Base-by-base conservation (phyloP, 2,329 filamentous ascomycete species). In the Erysiphe pulchra region DNA sequence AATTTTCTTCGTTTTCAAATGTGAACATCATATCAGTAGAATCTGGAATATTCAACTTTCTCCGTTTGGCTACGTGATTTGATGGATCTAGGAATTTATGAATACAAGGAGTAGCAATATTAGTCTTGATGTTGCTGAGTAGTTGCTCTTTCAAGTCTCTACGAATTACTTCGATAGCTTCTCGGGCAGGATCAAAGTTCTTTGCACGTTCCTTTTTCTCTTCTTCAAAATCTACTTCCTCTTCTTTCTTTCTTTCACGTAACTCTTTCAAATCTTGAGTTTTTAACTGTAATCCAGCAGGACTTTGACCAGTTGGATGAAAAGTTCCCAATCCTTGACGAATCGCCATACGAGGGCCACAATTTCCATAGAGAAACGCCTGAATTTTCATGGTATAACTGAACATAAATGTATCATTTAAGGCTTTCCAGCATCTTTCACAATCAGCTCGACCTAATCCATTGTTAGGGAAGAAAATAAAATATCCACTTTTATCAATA, bases 311-410 rank as follows among this genome's bases (percentile, higher is more conserved):
- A 30, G 9, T 24, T 37, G 37, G 14, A 13, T 1, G 32, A 17
- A 11, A 17, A 9, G 18, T 11, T 14, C 18, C 24, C 37, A 28
- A n/a, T 38, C 14, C n/a, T 51, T 62, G 54, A 9, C 12, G 45
- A 10, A 17, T 18, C 14, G 46, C 31, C 40, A 49, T 43, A n/a
- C 49, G 47, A 11, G 46, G 44, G 9, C 51, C 54, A 30, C 47
- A 50, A 11, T 49, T 57, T 7, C 57, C 57, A 34, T 51, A 54
- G 13, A 50, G 45, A 51, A 80, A 79, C 47, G 84, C 76, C 57
- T 87, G 80, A 84, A 98, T 92, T 40, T 75, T 73, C 80, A 98
- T 87, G 49, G 72, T 70, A 54, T 95, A 95, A 1, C 80, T 94
- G 64, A 98, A 98, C 50, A 98, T 73, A 6, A 80, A 72, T 39